Evolutionary conservation across 805 yeast genomes (phyloP), one percentile per base, ranked within the genome.

Genomic region (Lipomyces sp.): DNA sequence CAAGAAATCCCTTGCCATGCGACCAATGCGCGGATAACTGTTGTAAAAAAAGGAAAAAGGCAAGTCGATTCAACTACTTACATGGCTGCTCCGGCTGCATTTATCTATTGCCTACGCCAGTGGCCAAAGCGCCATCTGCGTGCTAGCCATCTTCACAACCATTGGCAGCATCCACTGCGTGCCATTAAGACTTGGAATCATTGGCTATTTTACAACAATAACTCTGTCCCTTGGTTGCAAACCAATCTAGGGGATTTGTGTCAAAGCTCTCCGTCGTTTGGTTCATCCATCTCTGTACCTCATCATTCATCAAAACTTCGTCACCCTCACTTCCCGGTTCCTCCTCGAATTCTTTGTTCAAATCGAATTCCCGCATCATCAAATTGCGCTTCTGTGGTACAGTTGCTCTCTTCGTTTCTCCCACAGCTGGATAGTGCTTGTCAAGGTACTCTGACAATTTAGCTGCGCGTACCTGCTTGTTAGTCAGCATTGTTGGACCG

Each of bases 11-110:
- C 29, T 24, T 50, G 32, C 53, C 30, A 50, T 50, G 53, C 13
- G 53, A 50, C 32, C 53, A 50, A 15, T 50, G n/a, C 53, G 53
- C 53, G 53, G 53, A 50, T 50, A 30, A 48, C 53, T n/a, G 29
- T 48, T 48, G 53, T n/a, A n/a, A n/a, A n/a, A n/a, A n/a, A n/a
- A n/a, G n/a, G n/a, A n/a, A n/a, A n/a, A n/a, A n/a, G n/a, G n/a
- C n/a, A n/a, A n/a, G n/a, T n/a, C n/a, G n/a, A n/a, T n/a, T n/a
- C n/a, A n/a, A n/a, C n/a, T n/a, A n/a, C n/a, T n/a, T n/a, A n/a
- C n/a, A n/a, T n/a, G n/a, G n/a, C n/a, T n/a, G n/a, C n/a, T n/a
- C n/a, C n/a, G n/a, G n/a, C n/a, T n/a, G n/a, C n/a, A n/a, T n/a
- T n/a, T n/a, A n/a, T n/a, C n/a, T n/a, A n/a, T n/a, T n/a, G n/a